Percentiles rank a stretch among this genome's conserved stretches.
Evolutionary conservation across 2,329 filamentous ascomycete species (phyloP).

Genomic region (Monosporascus sp.): DNA sequence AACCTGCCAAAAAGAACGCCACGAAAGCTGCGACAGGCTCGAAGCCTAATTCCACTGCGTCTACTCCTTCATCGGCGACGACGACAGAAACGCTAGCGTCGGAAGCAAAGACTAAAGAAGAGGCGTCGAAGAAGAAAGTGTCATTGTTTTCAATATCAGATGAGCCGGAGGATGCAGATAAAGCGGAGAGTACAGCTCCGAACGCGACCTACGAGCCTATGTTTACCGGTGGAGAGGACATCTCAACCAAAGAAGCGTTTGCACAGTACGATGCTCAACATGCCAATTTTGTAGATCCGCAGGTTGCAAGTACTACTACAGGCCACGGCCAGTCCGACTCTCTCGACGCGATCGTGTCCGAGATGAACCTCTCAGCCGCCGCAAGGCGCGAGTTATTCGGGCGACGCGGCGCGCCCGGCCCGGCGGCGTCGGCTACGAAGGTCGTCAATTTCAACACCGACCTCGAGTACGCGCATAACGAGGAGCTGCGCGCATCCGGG

Average conservation of each 20-base stretch:
- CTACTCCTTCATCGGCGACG: background rate
- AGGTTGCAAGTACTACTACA: conserved; percentile 1
- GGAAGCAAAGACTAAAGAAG: conserved; percentile 11
- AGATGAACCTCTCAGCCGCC: conserved; percentile 72
- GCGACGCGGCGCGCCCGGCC: conserved; percentile 43
- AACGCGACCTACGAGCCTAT: conserved; percentile 45
- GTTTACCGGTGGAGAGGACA: conserved; percentile 30
- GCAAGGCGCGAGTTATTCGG: conserved; percentile 83
- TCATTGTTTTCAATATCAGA: conserved; percentile 64
- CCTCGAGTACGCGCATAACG: conserved; percentile 79
- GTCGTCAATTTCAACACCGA: conserved; percentile 88
- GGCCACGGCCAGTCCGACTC: conserved; percentile 36
- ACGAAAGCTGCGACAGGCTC: conserved; percentile 18
- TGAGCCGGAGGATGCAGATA: conserved; percentile 27
- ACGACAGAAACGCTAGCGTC: conserved; percentile 10
- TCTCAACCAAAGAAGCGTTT: conserved; percentile 25
- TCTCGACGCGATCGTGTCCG: conserved; percentile 65
- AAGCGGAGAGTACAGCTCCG: conserved; percentile 16
- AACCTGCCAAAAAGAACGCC: conserved; percentile 63
- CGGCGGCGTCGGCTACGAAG: conserved; percentile 45
- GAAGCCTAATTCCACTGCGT: conserved; percentile 3
- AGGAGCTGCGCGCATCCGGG: conserved; percentile 64
- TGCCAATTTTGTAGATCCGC: conserved; percentile 13
- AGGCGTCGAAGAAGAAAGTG: conserved; percentile 48
- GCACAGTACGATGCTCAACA: conserved; percentile 28